Conservation (phyloP, 2,329 filamentous ascomycete species). For the Colletotrichum melonis region DNA sequence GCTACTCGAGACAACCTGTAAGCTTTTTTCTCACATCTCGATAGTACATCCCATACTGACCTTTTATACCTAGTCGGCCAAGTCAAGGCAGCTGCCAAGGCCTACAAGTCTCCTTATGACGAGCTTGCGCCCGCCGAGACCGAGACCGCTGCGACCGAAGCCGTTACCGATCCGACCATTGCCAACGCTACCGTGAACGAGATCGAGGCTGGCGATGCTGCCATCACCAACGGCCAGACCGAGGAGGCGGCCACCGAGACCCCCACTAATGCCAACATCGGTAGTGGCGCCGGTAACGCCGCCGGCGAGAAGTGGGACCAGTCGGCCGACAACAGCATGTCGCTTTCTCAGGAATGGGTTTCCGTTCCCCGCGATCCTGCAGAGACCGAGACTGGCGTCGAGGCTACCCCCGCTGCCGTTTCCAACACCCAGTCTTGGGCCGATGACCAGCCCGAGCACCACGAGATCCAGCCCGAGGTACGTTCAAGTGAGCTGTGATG, state of each 20-base stretch:
- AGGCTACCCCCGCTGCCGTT: conserved; percentile 68
- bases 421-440: conserved; percentile 79
- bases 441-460: conserved; percentile 81
- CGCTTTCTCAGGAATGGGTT: conserved; percentile 76
- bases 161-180: conserved; percentile 72
- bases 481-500: conserved; percentile 32
- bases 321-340: conserved; percentile 54
- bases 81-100: conserved; percentile 65
- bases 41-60: conserved; percentile 38
- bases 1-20: conserved; percentile 77
- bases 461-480: conserved; percentile 62
- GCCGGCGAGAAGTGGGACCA: conserved; percentile 76
- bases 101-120: conserved; percentile 61
- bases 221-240: conserved; percentile 55
- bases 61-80: conserved; percentile 59
- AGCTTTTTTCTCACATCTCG: conserved; percentile 45
- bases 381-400: conserved; percentile 77
- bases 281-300: conserved; percentile 66
- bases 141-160: conserved; percentile 42
- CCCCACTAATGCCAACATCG: conserved; percentile 62
- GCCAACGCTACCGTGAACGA: conserved; percentile 76
- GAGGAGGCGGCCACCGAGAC: conserved; percentile 52
- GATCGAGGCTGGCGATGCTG: conserved; percentile 62
- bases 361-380: conserved; percentile 69
- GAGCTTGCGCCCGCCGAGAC: conserved; percentile 38